A percentile compares a stretch with the other conserved stretches of the same genome.
Evolutionary conservation across 306 rosid genomes (phyloP).

Genomic region (Lathyrus tuberosus): DNA sequence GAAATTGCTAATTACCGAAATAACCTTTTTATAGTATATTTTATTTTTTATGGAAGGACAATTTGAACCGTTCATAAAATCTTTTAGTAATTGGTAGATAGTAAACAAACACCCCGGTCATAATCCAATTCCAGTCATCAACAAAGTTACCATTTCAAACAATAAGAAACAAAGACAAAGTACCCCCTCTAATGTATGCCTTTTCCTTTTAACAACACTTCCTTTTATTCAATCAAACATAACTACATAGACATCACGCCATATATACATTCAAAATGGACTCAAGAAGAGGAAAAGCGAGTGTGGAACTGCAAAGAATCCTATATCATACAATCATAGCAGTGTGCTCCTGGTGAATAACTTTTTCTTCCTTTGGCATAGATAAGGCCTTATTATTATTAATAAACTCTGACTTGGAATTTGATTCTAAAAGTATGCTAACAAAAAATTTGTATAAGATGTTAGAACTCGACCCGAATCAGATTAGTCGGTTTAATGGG

Average conservation of each 20-base stretch:
- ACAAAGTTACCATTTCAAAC: not conserved
- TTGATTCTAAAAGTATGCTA: constrained; percentile 5
- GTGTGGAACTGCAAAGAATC: not conserved
- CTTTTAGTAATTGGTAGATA: too few species aligned
- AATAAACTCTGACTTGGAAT: not conserved
- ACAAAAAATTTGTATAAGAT: constrained; percentile 8
- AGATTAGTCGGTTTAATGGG: too few species aligned
- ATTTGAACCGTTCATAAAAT: too few species aligned
- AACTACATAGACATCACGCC: not conserved
- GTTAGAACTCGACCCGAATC: too few species aligned
- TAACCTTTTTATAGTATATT: too few species aligned
- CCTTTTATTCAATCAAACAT: not conserved
- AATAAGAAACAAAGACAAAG: not conserved
- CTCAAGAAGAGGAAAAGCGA: not conserved
- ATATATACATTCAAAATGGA: not conserved
- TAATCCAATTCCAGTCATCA: too few species aligned
- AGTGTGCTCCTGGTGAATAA: not conserved
- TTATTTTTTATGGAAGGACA: too few species aligned
- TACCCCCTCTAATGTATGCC: not conserved
- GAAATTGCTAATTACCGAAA: too few species aligned
- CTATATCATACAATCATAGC: not conserved
- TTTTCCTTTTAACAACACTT: not conserved
- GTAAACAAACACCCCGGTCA: too few species aligned
- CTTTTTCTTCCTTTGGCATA: not conserved
- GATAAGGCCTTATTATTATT: not conserved